A percentile compares a stretch with the other conserved stretches of the same genome.
These are phyloP conservation scores for Spinacia oleracea DNA, from an alignment of 179 eudicot genomes.

Conservation along the genomic window DNA sequence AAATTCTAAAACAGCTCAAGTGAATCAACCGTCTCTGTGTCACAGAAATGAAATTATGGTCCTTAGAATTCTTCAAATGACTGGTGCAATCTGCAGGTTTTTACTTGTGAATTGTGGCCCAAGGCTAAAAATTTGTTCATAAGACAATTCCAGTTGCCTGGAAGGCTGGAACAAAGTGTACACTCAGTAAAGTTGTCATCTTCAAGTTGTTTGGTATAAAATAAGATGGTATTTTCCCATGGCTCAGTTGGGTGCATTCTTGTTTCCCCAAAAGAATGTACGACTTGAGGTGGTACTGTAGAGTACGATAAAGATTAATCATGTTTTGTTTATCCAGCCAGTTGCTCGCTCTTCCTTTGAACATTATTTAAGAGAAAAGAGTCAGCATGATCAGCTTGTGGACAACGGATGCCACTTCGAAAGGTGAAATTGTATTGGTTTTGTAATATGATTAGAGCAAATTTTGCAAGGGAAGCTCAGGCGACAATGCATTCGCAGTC, in stretches of 20 bases:
- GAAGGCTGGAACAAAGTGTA: neutral
- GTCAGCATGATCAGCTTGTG: neutral
- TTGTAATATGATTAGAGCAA: neutral
- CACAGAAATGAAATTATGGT: neutral
- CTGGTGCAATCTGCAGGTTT: neutral
- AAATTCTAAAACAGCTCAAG: conserved; percentile 1
- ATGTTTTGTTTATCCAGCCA: neutral
- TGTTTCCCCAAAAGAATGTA: neutral
- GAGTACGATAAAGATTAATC: neutral
- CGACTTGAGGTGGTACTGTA: neutral
- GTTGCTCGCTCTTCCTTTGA: neutral
- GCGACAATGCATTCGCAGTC: neutral
- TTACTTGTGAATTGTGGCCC: neutral
- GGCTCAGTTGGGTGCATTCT: neutral
- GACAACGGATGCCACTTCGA: neutral
- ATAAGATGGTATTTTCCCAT: neutral
- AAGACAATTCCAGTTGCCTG: neutral
- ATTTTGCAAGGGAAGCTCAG: neutral
- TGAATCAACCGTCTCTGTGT: neutral
- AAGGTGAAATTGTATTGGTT: neutral
- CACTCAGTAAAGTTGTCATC: neutral
- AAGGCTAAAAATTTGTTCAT: neutral
- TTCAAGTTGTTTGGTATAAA: neutral
- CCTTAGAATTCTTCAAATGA: neutral
- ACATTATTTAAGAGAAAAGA: neutral